Base-by-base conservation (phyloP, 2,329 filamentous ascomycete species). In the Cercospora sp. region DNA sequence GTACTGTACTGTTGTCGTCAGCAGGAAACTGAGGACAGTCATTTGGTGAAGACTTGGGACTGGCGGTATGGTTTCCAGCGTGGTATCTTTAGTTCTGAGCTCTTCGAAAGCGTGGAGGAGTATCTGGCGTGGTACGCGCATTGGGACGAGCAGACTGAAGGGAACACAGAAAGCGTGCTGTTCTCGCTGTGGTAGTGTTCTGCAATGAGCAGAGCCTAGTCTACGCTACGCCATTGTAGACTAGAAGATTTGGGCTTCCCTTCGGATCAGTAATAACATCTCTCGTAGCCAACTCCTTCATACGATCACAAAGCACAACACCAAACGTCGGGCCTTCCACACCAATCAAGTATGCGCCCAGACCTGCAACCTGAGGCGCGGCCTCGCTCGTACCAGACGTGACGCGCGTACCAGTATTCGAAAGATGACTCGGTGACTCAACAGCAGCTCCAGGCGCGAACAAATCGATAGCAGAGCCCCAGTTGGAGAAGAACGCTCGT, bases 271-370 rank as follows among this genome's bases (percentile, higher is more conserved):
- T 28, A 24, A 60, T 60, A 12, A 60, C 30, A 60, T 60, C 57
- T 21, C 57, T 30, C 21, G 79, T 79, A 37, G 81, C 78, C 30
- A 84, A 79, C 61, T 76, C 74, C 71, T 79, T 75, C 71, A 89
- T 82, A 72, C 83, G 82, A 63, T 76, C 59, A 73, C 82, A 83
- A 28, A 89, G 82, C 9, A 59, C 67, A 5, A 24, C 77, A 0
- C 85, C 83, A 16, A 79, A 80, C 49, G 69, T 77, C 67, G 81
- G 37, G 1, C 37, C 37, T n/a, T 43, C 37, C 2, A 43, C 37
- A 4, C 37, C 37, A 0, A 43, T 43, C 37, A 43, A 43, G 3
- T 43, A 43, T 16, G 37, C 37, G 2, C 37, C 16, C 8, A 43
- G 37, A 43, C 37, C 37, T 9, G 37, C 37, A 3, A 43, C 37